Evolutionary conservation across 176 grass and related monocot genomes (phyloP), one percentile per base, ranked within the genome.

Genomic region (Carex myosuroides): DNA sequence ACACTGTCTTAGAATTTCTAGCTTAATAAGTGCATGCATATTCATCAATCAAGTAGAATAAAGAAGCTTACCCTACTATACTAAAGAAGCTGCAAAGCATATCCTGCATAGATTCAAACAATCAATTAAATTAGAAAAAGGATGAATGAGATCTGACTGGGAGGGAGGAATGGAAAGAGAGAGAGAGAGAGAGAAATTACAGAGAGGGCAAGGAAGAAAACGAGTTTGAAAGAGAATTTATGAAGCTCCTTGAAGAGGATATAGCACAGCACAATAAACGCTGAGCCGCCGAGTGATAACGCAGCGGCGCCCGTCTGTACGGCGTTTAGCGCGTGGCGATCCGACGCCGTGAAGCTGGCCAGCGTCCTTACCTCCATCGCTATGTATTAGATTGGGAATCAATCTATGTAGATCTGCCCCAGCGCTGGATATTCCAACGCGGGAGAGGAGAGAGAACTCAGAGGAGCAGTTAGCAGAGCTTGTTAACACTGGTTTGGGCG

Each of bases 11-110:
- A 4, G 33, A 35, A 35, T 35, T 35, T 35, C 33, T 35, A 35
- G 4, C 4, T 35, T 35, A 35, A 35, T 35, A 35, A 35, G 3
- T 35, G 33, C 33, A 35, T 35, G 33, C 29, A 29, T 29, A 35
- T 35, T 4, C 37, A 39, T 39, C 37, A 39, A 39, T 39, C n/a
- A 62, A 24, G 8, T 53, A 57, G 48, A 89, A 58, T 22, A 32
- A 41, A 81, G 70, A 53, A 79, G 81, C 87, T 50, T 95, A 98
- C 95, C 95, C 95, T 39, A 95, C 79, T 79, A 95, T 93, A 69
- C 84, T 98, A 80, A 98, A 95, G 86, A 98, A 92, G 87, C 93
- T 95, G 88, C 95, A 95, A 90, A 95, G 91, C 93, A 98, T 95
- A 87, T 98, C 95, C 95, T 98, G 95, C 64, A 16, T 6, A 20